Percentiles rank a stretch among this genome's conserved stretches.
These are phyloP conservation scores for Graphium sp. DNA, from an alignment of 2,329 filamentous ascomycete genomes.

Conservation along the genomic window DNA sequence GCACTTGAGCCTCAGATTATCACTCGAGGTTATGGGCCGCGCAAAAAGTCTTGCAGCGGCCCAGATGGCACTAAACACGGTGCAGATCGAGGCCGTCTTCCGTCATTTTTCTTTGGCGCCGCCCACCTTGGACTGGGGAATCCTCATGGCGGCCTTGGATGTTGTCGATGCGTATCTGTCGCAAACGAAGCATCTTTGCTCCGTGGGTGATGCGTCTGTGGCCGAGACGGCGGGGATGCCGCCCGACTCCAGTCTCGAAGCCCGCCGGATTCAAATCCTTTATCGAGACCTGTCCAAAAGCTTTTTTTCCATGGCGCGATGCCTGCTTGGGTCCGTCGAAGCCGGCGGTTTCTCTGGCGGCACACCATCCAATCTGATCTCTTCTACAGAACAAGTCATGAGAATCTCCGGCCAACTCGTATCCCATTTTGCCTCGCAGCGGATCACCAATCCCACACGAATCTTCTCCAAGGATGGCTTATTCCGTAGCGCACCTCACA, in stretches of 20 bases:
- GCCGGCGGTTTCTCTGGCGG: too few relatives aligned
- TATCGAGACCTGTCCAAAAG: slow-evolving; percentile 27
- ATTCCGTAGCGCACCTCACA: slow-evolving; percentile 24
- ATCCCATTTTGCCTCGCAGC: too few relatives aligned
- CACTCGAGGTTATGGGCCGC: slow-evolving; percentile 30
- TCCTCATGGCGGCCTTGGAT: slow-evolving; percentile 25
- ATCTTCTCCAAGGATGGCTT: slow-evolving; percentile 32
- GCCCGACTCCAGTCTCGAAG: slow-evolving; percentile 4
- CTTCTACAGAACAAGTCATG: too few relatives aligned
- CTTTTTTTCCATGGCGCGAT: slow-evolving; percentile 30
- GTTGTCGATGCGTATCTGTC: slow-evolving; percentile 15
- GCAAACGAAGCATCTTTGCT: slow-evolving; percentile 1
- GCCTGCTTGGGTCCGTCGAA: slow-evolving; percentile 12
- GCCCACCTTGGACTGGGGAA: slow-evolving; percentile 27
- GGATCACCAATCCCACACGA: too few relatives aligned
- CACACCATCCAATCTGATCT: too few relatives aligned
- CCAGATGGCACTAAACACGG: slow-evolving; percentile 29
- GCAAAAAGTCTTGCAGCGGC: slow-evolving; percentile 26
- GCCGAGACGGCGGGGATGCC: slow-evolving; percentile 5
- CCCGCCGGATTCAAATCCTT: slow-evolving; percentile 14
- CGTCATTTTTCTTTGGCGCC: slow-evolving; percentile 24
- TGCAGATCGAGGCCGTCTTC: slow-evolving; percentile 33
- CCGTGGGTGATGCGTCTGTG: slow-evolving; percentile 6
- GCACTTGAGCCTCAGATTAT: slow-evolving; percentile 26
- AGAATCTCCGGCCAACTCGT: too few relatives aligned